Base-by-base conservation (phyloP, 306 rosid genomes). In the Sophora flavescens region DNA sequence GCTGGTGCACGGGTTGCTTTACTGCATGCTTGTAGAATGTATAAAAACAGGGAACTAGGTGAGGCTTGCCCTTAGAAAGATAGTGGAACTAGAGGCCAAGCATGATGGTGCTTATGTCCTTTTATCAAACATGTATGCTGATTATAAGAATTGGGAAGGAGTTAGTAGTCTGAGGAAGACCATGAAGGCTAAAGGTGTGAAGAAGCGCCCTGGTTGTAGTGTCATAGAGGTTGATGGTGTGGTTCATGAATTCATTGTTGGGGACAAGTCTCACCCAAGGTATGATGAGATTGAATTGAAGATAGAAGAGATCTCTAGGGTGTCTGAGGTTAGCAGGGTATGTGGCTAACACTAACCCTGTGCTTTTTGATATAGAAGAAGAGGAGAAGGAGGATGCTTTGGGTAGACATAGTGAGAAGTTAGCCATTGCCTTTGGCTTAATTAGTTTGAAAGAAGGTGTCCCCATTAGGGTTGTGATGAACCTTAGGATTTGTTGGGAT, bases 1-100 rank as follows among this genome's bases (percentile, higher is more conserved):
- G 78, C 80, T 0, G 90, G 91, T 67, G 93, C 93, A 8, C 86
- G 89, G 96, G 87, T 86, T 28, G 93, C 93, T 15, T 79, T 91
- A 77, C 88, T 89, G 11, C 84, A 89, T 30, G 92, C 93, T 35
- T 80, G 88, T 78, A 80, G 88, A 81, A 81, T 82, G 84, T 45
- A 87, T 45, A 81, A 80, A 39, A 84, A 87, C 64, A 77, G 50
- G 80, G 87, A 87, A 69, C 5, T 86, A 42, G 92, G 86, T 2
- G 79, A 89, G 81, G 81, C 61, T 89, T 32, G 90, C 90, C 6
- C 68, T 69, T 0, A 75, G 56, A 48, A 91, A 87, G 79, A 33
- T 91, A 10, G 73, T 82, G 9, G 92, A 91, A 76, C 84, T 78
- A 7, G 93, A 91, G 80, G 84, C 77, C 33, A 82, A 77, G 54